Conservation (phyloP, 2,329 filamentous ascomycete species). For the Arthrobotrys pseudoclavata region DNA sequence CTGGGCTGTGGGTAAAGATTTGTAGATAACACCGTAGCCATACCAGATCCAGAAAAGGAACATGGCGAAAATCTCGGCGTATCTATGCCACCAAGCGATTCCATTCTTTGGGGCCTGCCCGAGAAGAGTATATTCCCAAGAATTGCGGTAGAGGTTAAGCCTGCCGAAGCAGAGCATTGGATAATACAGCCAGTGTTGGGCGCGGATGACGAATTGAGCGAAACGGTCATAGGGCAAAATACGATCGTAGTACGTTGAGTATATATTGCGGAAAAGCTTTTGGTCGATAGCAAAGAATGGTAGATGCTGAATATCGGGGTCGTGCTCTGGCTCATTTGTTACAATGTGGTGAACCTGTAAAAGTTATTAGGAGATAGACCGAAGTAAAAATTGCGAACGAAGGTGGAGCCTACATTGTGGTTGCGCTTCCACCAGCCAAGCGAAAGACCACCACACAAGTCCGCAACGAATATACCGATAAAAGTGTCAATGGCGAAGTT, state of each 20-base stretch:
- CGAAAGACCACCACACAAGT: constrained; percentile 89
- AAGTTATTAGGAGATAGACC: not conserved
- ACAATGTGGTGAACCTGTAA: constrained; percentile 84
- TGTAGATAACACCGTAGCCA: constrained; percentile 84
- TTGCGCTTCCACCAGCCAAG: constrained; percentile 97
- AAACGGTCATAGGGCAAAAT: constrained; percentile 82
- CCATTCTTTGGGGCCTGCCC: constrained; percentile 80
- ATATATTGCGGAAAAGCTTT: constrained; percentile 79
- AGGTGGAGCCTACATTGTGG: constrained; percentile 76
- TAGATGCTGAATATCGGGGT: constrained; percentile 93
- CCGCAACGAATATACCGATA: constrained; percentile 90
- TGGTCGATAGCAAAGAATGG: constrained; percentile 91
- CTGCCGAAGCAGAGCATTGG: constrained; percentile 82
- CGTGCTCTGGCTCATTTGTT: constrained; percentile 94
- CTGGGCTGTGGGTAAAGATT: constrained; percentile 77
- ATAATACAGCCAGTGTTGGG: constrained; percentile 87
- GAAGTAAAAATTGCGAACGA: too few relatives aligned
- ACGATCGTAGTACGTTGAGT: constrained; percentile 85
- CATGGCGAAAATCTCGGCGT: constrained; percentile 82
- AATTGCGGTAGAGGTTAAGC: constrained; percentile 87
- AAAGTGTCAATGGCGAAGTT: constrained; percentile 84
- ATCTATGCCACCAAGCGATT: constrained; percentile 84
- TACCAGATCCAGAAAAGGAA: constrained; percentile 89
- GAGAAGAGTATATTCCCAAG: constrained; percentile 80
- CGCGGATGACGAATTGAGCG: constrained; percentile 78